Base-by-base conservation (phyloP, 257 asterid species). In the Capsicum pubescens region DNA sequence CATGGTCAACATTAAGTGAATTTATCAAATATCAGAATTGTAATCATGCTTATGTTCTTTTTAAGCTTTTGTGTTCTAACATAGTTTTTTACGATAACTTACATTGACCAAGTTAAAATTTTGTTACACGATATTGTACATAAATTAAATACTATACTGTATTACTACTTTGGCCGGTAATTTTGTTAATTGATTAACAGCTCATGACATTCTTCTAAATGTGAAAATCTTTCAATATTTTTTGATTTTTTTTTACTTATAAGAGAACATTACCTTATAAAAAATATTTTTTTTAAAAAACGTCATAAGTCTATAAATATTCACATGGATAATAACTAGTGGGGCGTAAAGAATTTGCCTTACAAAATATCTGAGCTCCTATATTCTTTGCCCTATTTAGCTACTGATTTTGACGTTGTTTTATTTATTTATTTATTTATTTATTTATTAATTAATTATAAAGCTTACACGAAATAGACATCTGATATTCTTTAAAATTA, bases 291-390 rank as follows among this genome's bases (percentile, higher is more conserved):
- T 35, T 15, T 0, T 1, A 35, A 13, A 54, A 13, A 26, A 78
- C 7, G 52, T 46, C 66, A 66, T 50, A 54, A 32, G 54, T 82
- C 8, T n/a, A 66, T 26, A 48, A 82, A 63, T 56, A 58, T 63
- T 56, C 79, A 82, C 54, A 13, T 19, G 46, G 32, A 66, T 82
- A 82, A 64, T 82, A 32, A 55, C 68, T 67, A 13, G 50, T 39
- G 52, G 82, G 19, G 46, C 61, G 13, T 32, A 26, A 81, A 48
- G 16, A 21, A 48, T 19, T 17, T 66, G 60, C 77, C 59, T 63
- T 82, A 26, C 2, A 15, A 70, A 56, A 82, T 55, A 82, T 82
- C 48, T 64, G 17, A 35, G 50, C 7, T 21, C 17, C 35, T 82
- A 32, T 48, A 50, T 50, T 36, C 66, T 66, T 64, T 36, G 52